A percentile compares a stretch with the other conserved stretches of the same genome.
These are phyloP conservation scores for Stropharia rugosoannulata DNA, from an alignment of 768 basidiomycete species.

Conservation along the genomic window DNA sequence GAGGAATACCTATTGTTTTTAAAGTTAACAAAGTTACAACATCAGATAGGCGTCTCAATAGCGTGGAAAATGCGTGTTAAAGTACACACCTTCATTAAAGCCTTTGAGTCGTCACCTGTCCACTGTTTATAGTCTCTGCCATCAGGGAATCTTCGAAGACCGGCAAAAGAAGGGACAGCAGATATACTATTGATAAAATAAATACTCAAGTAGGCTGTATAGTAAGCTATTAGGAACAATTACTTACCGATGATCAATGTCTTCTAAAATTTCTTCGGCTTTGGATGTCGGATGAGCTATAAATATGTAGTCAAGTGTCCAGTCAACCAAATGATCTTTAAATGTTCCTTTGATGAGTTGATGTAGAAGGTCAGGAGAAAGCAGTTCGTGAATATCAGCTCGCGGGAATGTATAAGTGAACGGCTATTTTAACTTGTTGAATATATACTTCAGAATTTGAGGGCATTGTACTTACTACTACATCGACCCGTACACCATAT, in stretches of 20 bases:
- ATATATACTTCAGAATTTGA: background rate
- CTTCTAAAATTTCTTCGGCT: conserved; percentile 25
- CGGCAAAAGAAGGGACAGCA: conserved; percentile 20
- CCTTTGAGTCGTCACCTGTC: conserved; percentile 28
- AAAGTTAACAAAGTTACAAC: background rate
- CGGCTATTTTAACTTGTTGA: conserved; percentile 19
- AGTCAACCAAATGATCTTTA: conserved; percentile 44
- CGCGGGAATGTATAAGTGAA: conserved; percentile 30
- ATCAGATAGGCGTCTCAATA: too few species aligned
- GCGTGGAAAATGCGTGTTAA: too few species aligned
- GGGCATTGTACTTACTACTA: conserved; percentile 1
- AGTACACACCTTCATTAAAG: conserved; percentile 26
- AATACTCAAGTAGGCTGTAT: background rate
- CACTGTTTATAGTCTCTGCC: conserved; percentile 22
- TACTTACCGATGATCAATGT: conserved; percentile 35
- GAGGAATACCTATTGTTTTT: conserved; percentile 18
- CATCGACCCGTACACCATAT: conserved; percentile 25
- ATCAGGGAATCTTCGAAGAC: conserved; percentile 21
- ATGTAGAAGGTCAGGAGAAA: conserved; percentile 35
- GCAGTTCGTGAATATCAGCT: conserved; percentile 33
- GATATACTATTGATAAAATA: conserved; percentile 12
- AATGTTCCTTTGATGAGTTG: conserved; percentile 42
- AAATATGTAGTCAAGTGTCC: background rate
- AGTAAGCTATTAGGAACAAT: background rate
- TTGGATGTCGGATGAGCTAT: too few species aligned